These are phyloP conservation scores for Coffea humblotiana DNA, from an alignment of 305 asterid species.

Conservation along the genomic window DNA sequence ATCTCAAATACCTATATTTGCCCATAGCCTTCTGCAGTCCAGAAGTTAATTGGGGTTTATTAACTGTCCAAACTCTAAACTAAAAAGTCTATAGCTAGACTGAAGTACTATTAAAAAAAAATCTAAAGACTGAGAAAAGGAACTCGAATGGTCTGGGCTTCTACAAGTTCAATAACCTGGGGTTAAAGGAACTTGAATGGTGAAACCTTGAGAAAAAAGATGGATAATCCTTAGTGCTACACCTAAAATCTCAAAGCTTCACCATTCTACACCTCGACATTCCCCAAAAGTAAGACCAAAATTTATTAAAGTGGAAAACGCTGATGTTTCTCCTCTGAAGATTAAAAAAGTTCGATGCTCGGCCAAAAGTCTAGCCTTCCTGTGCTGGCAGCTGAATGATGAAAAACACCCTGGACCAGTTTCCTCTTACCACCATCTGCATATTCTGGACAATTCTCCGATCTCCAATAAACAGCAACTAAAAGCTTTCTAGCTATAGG, in stretches of 20 bases:
- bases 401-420: constrained; percentile 26
- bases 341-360: background rate
- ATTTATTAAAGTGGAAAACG: background rate
- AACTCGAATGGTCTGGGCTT: background rate
- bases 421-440: background rate
- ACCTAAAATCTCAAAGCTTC: constrained; percentile 28
- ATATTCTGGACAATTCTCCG: background rate
- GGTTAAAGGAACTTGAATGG: background rate
- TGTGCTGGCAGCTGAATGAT: constrained; percentile 22
- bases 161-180: background rate
- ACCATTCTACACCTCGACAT: constrained; percentile 5
- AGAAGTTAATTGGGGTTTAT: constrained; percentile 10
- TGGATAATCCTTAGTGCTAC: constrained; percentile 11
- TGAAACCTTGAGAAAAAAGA: constrained; percentile 11
- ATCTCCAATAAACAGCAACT: background rate
- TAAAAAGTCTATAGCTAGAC: constrained; percentile 6
- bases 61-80: constrained; percentile 1
- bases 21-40: background rate
- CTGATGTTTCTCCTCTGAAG: background rate
- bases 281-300: background rate
- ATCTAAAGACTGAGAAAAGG: background rate
- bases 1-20: background rate
- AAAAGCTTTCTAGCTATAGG: background rate
- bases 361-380: background rate
- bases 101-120: background rate